phyloP scores from a whole-genome alignment of 495 filamentous ascomycete species.

The Letharia columbiana region DNA sequence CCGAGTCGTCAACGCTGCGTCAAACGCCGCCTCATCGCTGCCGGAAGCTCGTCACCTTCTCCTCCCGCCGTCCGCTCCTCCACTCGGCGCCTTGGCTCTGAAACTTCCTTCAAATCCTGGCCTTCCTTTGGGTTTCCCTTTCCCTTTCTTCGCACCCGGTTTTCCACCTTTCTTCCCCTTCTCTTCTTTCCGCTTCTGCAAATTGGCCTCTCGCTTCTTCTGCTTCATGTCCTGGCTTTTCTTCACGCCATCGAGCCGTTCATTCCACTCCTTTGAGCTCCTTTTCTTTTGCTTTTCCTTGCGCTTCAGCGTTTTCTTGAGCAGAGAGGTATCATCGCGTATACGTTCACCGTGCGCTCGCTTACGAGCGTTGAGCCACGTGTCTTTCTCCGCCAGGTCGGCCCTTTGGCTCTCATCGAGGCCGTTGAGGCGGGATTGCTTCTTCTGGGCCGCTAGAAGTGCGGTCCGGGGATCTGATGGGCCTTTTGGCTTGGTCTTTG shows the following conservation, averaged over 20 bases:
- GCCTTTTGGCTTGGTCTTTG: conserved; percentile 55
- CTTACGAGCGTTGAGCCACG: conserved; percentile 86
- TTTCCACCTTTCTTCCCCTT: conserved; percentile 52
- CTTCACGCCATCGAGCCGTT: conserved; percentile 64
- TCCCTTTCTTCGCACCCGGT: conserved; percentile 48
- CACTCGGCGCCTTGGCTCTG: conserved; percentile 41
- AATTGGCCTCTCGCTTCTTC: conserved; percentile 81
- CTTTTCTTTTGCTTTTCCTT: conserved; percentile 85
- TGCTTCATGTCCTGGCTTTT: conserved; percentile 70
- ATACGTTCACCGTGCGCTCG: conserved; percentile 84
- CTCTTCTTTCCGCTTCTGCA: conserved; percentile 73
- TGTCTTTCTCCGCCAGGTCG: conserved; percentile 84
- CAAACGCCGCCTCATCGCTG: conserved; percentile 5
- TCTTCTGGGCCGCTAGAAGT: conserved; percentile 59
- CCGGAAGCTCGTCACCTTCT: conserved; percentile 32
- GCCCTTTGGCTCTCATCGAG: conserved; percentile 71
- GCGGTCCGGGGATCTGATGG: conserved; percentile 71
- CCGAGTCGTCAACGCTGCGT: background rate
- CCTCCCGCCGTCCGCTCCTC: background rate
- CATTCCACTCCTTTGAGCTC: conserved; percentile 82
- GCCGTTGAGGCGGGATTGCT: conserved; percentile 58
- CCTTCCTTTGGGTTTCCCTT: conserved; percentile 49
- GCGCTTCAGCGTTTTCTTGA: conserved; percentile 92
- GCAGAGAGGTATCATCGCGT: conserved; percentile 74
- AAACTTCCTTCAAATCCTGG: conserved; percentile 94